Evolutionary conservation across 495 filamentous ascomycete species (phyloP).

Genomic region (Lasiosphaeriaceae sp.): DNA sequence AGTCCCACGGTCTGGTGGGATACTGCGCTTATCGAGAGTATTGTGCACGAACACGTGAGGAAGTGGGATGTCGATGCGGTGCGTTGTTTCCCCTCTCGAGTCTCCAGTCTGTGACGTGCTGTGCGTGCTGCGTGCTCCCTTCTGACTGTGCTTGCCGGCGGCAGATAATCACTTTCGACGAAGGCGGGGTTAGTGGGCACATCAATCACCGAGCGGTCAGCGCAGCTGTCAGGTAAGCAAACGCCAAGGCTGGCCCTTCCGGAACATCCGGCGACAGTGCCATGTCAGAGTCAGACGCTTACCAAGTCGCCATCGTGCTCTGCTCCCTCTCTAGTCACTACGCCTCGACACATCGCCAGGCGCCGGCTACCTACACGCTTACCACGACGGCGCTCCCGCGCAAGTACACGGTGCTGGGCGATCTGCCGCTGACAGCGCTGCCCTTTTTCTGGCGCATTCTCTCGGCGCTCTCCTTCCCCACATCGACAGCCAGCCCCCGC

Average conservation of each 20-base stretch:
- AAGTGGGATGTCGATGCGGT: slow-evolving; percentile 40
- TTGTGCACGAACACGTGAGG: slow-evolving; percentile 30
- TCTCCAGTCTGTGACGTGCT: too few relatives aligned
- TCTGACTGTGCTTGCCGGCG: neutral
- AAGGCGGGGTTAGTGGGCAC: slow-evolving; percentile 39
- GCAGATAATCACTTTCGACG: slow-evolving; percentile 43
- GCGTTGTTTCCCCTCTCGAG: slow-evolving; percentile 4
- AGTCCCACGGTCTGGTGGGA: slow-evolving; percentile 42
- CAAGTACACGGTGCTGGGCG: slow-evolving; percentile 39
- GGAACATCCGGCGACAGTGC: neutral
- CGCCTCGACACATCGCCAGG: slow-evolving; percentile 24
- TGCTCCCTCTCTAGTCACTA: slow-evolving; percentile 28
- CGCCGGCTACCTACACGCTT: slow-evolving; percentile 34
- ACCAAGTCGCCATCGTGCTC: neutral
- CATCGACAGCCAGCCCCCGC: slow-evolving; percentile 16
- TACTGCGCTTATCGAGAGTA: slow-evolving; percentile 26
- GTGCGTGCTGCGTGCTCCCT: neutral
- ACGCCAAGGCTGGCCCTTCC: neutral
- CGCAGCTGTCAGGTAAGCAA: slow-evolving; percentile 36
- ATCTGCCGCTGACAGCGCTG: slow-evolving; percentile 36
- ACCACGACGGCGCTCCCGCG: slow-evolving; percentile 32
- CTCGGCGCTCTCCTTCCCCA: slow-evolving; percentile 28
- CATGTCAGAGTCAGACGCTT: slow-evolving; percentile 3
- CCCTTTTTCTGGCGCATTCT: slow-evolving; percentile 37
- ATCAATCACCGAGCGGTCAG: slow-evolving; percentile 43